Evolutionary conservation across 2,329 filamentous ascomycete species (phyloP).

Genomic region (Microcyclospora tardicrescens): DNA sequence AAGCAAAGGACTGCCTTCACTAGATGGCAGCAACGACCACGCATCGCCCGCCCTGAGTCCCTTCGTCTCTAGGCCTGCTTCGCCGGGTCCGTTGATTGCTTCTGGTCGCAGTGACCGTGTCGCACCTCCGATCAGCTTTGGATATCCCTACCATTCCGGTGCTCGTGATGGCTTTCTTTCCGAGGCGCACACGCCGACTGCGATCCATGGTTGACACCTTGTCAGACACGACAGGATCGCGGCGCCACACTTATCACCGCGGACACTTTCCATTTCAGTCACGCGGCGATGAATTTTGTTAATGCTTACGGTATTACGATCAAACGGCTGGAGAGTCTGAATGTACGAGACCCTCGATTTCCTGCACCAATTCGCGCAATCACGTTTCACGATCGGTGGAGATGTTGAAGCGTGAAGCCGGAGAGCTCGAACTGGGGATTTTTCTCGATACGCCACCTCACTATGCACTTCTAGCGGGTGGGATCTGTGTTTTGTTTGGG

Average conservation of each 20-base stretch:
- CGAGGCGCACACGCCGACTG: slow-evolving; percentile 22
- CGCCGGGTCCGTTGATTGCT: slow-evolving; percentile 18
- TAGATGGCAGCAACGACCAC: slow-evolving; percentile 17
- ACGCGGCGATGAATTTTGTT: too few species aligned
- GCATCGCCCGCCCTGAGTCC: slow-evolving; percentile 11
- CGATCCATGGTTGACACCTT: slow-evolving; percentile 21
- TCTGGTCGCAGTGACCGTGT: slow-evolving; percentile 14
- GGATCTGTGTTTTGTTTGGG: too few species aligned
- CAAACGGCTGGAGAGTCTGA: neutral
- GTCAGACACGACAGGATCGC: too few species aligned
- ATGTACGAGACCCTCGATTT: too few species aligned
- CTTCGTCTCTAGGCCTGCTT: slow-evolving; percentile 20
- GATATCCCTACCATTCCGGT: slow-evolving; percentile 23
- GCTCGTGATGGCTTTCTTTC: slow-evolving; percentile 22
- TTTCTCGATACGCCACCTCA: too few species aligned
- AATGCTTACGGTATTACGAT: neutral
- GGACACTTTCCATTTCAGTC: too few species aligned
- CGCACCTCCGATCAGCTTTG: slow-evolving; percentile 22
- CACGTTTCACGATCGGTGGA: too few species aligned
- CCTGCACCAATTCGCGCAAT: too few species aligned
- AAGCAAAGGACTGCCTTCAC: slow-evolving; percentile 4
- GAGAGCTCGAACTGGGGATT: too few species aligned
- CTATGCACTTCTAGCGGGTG: too few species aligned
- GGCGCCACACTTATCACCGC: too few species aligned
- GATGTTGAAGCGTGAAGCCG: too few species aligned